Percentiles rank a stretch among this genome's conserved stretches.
Conservation (phyloP, 352 stramenopile genomes). For the Phytophthora uliginosa region DNA sequence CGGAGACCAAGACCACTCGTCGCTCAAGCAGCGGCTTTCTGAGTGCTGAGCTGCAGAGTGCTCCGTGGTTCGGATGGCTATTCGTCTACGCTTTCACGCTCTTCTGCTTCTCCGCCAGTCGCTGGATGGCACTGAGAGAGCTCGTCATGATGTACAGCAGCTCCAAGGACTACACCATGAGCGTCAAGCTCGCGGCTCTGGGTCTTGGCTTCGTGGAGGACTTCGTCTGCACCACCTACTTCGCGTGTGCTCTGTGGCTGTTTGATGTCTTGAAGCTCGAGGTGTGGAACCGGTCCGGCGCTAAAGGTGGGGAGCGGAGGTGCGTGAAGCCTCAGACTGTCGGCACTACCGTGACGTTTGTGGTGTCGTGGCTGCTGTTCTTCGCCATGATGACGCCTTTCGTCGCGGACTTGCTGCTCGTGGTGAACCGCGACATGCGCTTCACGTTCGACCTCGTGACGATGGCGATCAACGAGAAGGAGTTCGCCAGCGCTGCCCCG, state of each 20-base stretch:
- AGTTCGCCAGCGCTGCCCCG: slow-evolving; percentile 42
- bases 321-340: background rate
- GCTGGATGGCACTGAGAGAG: slow-evolving; percentile 12
- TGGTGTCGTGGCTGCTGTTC: slow-evolving; percentile 35
- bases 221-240: slow-evolving; percentile 37
- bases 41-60: background rate
- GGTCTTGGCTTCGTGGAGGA: slow-evolving; percentile 34
- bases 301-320: background rate
- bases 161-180: background rate
- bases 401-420: slow-evolving; percentile 40
- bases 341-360: slow-evolving; percentile 11
- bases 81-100: slow-evolving; percentile 25
- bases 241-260: slow-evolving; percentile 27
- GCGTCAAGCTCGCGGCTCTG: slow-evolving; percentile 21
- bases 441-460: slow-evolving; percentile 48
- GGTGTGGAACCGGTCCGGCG: background rate
- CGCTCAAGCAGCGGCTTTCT: background rate
- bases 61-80: slow-evolving; percentile 22
- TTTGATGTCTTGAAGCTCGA: slow-evolving; percentile 13
- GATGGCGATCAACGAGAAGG: slow-evolving; percentile 26
- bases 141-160: slow-evolving; percentile 28
- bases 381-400: slow-evolving; percentile 36
- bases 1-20: slow-evolving; percentile 7
- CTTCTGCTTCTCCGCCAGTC: slow-evolving; percentile 23
- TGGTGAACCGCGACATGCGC: slow-evolving; percentile 47